Evolutionary conservation across 108 stramenopile species (phyloP).

Genomic region (Cyclotella cryptica): DNA sequence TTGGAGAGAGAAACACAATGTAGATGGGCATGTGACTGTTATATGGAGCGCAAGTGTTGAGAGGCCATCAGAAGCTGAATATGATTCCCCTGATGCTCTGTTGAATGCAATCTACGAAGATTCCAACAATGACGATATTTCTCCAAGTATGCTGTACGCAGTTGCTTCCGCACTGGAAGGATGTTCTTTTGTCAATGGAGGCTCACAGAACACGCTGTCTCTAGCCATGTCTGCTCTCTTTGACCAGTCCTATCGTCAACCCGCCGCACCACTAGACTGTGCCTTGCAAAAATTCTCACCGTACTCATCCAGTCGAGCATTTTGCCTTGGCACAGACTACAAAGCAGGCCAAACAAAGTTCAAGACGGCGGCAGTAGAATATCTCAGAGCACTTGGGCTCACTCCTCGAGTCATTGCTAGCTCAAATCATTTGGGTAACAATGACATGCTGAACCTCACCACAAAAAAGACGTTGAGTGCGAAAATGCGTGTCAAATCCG

Average conservation of each 20-base stretch:
- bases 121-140: constrained; percentile 64
- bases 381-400: constrained; percentile 76
- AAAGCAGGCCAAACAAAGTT: constrained; percentile 92
- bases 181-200: constrained; percentile 89
- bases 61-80: constrained; percentile 57
- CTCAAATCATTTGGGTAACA: constrained; percentile 91
- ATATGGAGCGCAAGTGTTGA: constrained; percentile 86
- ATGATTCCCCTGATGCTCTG: constrained; percentile 57
- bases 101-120: constrained; percentile 59
- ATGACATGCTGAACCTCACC: constrained; percentile 91
- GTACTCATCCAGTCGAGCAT: constrained; percentile 53
- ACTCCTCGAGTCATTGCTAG: constrained; percentile 83
- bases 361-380: constrained; percentile 89
- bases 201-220: constrained; percentile 83
- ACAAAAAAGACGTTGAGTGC: constrained; percentile 66
- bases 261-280: constrained; percentile 24
- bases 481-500: constrained; percentile 84
- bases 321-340: constrained; percentile 85
- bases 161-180: constrained; percentile 83
- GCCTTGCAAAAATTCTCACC: constrained; percentile 46
- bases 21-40: constrained; percentile 78
- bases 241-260: constrained; percentile 53
- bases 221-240: constrained; percentile 62
- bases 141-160: constrained; percentile 86
- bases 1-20: constrained; percentile 61